Evolutionary conservation across 305 asterid genomes (phyloP).

Genomic region (Andrographis paniculata): DNA sequence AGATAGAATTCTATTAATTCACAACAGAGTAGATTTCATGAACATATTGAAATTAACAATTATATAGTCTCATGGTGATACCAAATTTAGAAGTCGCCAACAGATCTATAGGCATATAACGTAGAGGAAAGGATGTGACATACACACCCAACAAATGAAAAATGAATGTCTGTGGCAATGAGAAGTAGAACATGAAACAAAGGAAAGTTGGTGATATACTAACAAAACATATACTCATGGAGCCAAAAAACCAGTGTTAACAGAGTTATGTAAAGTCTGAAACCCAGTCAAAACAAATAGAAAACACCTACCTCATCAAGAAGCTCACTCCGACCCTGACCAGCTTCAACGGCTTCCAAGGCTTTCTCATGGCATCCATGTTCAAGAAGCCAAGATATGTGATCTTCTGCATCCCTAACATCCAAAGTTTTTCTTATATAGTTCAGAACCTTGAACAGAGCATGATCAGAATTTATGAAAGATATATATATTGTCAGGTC

Average conservation of each 20-base stretch:
- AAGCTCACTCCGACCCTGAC: slow-evolving; percentile 91
- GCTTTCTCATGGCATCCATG: slow-evolving; percentile 96
- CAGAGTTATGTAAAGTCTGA: slow-evolving; percentile 2
- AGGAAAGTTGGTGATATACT: neutral
- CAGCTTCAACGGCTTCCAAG: slow-evolving; percentile 94
- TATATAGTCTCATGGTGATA: too few relatives aligned
- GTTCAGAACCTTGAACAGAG: slow-evolving; percentile 10
- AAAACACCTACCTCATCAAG: slow-evolving; percentile 64
- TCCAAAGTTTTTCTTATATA: slow-evolving; percentile 19
- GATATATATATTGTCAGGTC: neutral
- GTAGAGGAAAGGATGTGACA: neutral
- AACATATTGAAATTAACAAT: neutral
- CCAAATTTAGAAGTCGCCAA: neutral
- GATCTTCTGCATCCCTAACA: slow-evolving; percentile 96
- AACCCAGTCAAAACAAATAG: slow-evolving; percentile 12
- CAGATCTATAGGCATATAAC: neutral
- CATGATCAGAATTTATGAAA: neutral
- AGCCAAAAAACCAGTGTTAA: slow-evolving; percentile 6
- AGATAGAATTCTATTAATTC: neutral
- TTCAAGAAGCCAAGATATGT: slow-evolving; percentile 95
- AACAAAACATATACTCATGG: slow-evolving; percentile 2
- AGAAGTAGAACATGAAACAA: neutral
- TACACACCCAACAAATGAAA: neutral
- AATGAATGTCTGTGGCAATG: neutral
- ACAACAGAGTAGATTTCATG: neutral